phyloP scores from a whole-genome alignment of 2,329 filamentous ascomycete genomes.

The Pyrenochaeta sp. region DNA sequence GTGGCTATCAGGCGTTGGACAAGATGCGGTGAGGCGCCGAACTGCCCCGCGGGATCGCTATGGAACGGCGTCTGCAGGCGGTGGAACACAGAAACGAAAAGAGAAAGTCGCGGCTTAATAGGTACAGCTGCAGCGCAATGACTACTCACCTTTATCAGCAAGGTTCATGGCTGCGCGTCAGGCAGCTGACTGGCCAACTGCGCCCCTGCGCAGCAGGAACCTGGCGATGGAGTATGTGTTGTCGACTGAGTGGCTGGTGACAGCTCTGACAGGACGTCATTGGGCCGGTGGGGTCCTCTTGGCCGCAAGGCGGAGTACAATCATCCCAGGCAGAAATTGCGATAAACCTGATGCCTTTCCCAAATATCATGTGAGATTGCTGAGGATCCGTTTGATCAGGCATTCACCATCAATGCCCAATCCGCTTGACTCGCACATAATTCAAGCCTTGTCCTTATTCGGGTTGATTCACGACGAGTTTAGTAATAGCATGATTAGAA shows the following conservation, averaged over 20 bases:
- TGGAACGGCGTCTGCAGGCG: constrained; percentile 13
- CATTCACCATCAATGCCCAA: no score
- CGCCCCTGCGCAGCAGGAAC: constrained; percentile 33
- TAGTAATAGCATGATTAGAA: no score
- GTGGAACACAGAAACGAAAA: constrained; percentile 12
- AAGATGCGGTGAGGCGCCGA: constrained; percentile 30
- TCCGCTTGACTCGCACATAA: no score
- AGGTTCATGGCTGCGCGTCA: constrained; percentile 17
- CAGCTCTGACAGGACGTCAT: constrained; percentile 11
- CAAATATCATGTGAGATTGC: no score
- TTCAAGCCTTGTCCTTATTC: no score
- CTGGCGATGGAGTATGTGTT: constrained; percentile 18
- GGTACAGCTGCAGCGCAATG: constrained; percentile 8
- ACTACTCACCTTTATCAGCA: constrained; percentile 17
- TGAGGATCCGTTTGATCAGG: no score
- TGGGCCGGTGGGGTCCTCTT: no score
- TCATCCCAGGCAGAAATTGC: constrained; percentile 23
- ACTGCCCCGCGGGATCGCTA: constrained; percentile 18
- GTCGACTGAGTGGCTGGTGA: constrained; percentile 21
- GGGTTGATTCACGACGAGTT: no score
- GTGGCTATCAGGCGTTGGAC: constrained; percentile 22
- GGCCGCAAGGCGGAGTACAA: constrained; percentile 22
- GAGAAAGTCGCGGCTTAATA: constrained; percentile 16
- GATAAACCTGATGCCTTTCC: no score
- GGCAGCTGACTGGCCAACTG: constrained; percentile 34